Percentiles rank a stretch among this genome's conserved stretches.
phyloP scores from a whole-genome alignment of 345 rosid genomes.

The Lumnitzera littorea region DNA sequence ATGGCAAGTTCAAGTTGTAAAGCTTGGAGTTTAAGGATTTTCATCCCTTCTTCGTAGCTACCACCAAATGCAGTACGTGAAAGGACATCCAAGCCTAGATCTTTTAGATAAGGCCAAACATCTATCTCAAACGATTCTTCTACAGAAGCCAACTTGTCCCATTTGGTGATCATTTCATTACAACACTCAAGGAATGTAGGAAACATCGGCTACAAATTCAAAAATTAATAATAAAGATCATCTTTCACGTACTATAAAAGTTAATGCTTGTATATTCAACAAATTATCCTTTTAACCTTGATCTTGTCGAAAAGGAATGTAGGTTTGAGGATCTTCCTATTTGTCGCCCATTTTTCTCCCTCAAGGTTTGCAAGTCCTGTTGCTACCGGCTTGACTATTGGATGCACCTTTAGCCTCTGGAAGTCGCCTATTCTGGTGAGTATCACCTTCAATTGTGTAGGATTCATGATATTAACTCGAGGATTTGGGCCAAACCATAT shows the following conservation, averaged over 20 bases:
- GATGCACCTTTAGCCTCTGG: slow-evolving; percentile 2
- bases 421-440: slow-evolving; percentile 7
- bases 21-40: slow-evolving; percentile 23
- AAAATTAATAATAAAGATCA: not conserved
- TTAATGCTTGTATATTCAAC: not conserved
- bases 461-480: slow-evolving; percentile 7
- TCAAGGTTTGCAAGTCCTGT: slow-evolving; percentile 3
- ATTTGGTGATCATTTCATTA: slow-evolving; percentile 19
- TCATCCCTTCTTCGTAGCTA: slow-evolving; percentile 30
- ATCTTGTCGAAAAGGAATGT: slow-evolving; percentile 14
- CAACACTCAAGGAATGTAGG: slow-evolving; percentile 20
- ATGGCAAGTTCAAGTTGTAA: slow-evolving; percentile 4
- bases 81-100: slow-evolving; percentile 26
- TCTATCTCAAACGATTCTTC: slow-evolving; percentile 20
- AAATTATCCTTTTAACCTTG: slow-evolving; percentile 10
- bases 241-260: not conserved
- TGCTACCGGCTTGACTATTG: slow-evolving; percentile 4
- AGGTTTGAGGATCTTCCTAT: slow-evolving; percentile 13
- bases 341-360: slow-evolving; percentile 11
- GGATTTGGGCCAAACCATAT: slow-evolving; percentile 13
- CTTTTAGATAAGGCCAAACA: slow-evolving; percentile 28
- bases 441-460: slow-evolving; percentile 11
- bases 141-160: slow-evolving; percentile 10
- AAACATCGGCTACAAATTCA: slow-evolving; percentile 16
- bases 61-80: slow-evolving; percentile 42